phyloP scores from a whole-genome alignment of 768 basidiomycete genomes.

The Serendipita vermifera region DNA sequence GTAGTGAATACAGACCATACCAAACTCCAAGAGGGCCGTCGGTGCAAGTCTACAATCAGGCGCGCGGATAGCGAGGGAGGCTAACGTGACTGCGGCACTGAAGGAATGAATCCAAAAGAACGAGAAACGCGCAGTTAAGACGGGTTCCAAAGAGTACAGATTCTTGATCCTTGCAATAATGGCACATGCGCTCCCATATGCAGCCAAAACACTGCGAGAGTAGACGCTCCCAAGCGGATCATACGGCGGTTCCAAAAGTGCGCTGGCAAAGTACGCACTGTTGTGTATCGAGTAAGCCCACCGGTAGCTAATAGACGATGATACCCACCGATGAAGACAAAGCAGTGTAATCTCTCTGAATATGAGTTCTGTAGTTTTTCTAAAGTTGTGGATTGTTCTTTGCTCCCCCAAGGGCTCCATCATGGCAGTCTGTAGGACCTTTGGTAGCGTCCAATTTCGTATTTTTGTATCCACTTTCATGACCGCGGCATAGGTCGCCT shows the following conservation, averaged over 20 bases:
- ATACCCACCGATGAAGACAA: not conserved
- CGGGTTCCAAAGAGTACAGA: not conserved
- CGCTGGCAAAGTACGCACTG: not conserved
- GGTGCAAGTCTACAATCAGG: not conserved
- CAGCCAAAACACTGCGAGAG: not conserved
- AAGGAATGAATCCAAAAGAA: conserved; percentile 1
- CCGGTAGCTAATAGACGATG: not conserved
- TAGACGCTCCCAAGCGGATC: not conserved
- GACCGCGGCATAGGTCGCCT: not conserved
- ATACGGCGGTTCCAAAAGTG: not conserved
- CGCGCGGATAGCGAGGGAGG: not conserved
- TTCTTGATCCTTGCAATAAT: not conserved
- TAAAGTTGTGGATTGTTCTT: too few relatives aligned
- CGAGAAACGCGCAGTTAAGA: not conserved
- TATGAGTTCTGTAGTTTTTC: too few relatives aligned
- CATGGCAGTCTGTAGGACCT: too few relatives aligned
- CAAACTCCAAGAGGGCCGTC: not conserved
- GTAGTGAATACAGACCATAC: too few relatives aligned
- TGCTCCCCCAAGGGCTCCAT: not conserved
- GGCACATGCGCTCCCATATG: not conserved
- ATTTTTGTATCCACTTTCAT: not conserved
- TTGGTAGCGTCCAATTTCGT: not conserved
- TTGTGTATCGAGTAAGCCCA: not conserved
- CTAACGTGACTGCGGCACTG: not conserved
- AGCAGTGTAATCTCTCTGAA: too few relatives aligned